Evolutionary conservation across 2,329 filamentous ascomycete species (phyloP).

Genomic region (Diaporthe nobilis): DNA sequence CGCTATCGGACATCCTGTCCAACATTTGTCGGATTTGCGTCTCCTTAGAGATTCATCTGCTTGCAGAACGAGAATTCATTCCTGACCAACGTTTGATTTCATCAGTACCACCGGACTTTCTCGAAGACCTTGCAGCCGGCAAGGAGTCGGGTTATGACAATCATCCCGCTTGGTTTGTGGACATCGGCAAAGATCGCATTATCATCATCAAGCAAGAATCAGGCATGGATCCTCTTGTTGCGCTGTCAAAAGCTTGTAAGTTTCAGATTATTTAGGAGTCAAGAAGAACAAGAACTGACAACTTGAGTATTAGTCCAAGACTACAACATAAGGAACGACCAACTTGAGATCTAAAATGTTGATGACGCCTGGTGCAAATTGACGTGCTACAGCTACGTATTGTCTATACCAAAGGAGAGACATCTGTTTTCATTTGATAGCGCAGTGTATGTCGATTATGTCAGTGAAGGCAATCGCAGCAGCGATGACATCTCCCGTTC

Average conservation of each 20-base stretch:
- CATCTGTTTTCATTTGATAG: too few relatives aligned
- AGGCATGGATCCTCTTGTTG: not conserved
- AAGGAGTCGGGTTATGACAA: not conserved
- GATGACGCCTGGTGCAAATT: not conserved
- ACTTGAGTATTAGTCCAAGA: not conserved
- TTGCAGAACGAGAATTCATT: not conserved
- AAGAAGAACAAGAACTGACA: not conserved
- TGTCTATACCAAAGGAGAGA: too few relatives aligned
- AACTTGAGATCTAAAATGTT: not conserved
- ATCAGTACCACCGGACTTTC: not conserved
- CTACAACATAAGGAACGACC: not conserved
- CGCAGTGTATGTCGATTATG: too few relatives aligned
- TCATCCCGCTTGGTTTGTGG: not conserved
- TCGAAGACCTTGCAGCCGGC: not conserved
- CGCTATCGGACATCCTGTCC: accelerated
- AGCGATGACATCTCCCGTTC: too few relatives aligned
- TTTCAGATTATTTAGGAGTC: not conserved
- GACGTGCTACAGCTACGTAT: not conserved
- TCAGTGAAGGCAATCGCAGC: too few relatives aligned
- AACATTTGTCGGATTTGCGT: too few relatives aligned
- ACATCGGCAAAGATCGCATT: not conserved
- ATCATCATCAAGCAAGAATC: not conserved
- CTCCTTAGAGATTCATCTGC: accelerated
- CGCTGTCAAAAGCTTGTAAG: slow-evolving; percentile 3
- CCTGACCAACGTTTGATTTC: not conserved